A percentile compares a stretch with the other conserved stretches of the same genome.
Conservation (phyloP, 2,329 filamentous ascomycete genomes). For the Cladosporium sp. region DNA sequence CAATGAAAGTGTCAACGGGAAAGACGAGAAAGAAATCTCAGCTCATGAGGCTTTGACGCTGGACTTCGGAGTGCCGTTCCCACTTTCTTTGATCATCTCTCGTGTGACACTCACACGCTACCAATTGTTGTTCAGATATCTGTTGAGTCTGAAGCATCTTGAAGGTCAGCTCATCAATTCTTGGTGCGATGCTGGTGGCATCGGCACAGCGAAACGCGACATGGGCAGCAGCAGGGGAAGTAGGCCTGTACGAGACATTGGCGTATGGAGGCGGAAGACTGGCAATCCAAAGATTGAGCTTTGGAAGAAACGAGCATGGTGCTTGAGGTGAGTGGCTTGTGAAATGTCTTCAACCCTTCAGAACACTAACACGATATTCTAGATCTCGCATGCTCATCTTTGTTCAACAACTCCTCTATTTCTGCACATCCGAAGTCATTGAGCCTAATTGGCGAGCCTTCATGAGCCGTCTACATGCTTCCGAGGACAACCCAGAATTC, state of each 20-base stretch:
- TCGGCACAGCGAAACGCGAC: constrained; percentile 7
- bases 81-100: constrained; percentile 89
- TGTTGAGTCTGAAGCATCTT: constrained; percentile 81
- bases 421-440: constrained; percentile 94
- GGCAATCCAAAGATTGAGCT: constrained; percentile 66
- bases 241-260: background rate
- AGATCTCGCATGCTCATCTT: constrained; percentile 80
- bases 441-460: constrained; percentile 95
- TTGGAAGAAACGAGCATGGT: constrained; percentile 93
- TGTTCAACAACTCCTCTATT: constrained; percentile 93
- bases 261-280: constrained; percentile 8
- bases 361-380: background rate
- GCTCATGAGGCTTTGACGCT: constrained; percentile 92
- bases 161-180: constrained; percentile 80
- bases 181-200: constrained; percentile 62
- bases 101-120: constrained; percentile 96
- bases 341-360: no score
- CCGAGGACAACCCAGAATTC: constrained; percentile 6
- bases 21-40: constrained; percentile 78
- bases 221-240: constrained; percentile 2
- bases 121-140: constrained; percentile 90
- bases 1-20: constrained; percentile 52
- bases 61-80: constrained; percentile 91
- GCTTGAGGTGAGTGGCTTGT: constrained; percentile 59
- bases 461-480: constrained; percentile 70